phyloP scores from a whole-genome alignment of 2,329 filamentous ascomycete species.

The Paecilomyces variotii region DNA sequence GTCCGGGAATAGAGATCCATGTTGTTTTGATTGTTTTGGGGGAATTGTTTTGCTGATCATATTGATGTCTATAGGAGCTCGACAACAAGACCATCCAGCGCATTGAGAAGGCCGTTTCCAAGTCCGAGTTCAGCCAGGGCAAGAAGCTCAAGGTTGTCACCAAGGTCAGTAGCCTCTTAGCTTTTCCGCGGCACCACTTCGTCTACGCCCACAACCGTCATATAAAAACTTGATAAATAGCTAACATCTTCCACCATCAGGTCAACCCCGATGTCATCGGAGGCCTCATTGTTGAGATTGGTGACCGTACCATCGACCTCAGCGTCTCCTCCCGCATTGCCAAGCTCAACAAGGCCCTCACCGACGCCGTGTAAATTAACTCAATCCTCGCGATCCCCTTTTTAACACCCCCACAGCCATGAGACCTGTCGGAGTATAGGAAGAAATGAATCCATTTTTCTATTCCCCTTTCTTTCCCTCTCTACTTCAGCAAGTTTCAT shows the following conservation, averaged over 20 bases:
- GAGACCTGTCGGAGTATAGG: neutral
- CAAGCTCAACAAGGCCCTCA: constrained; percentile 99
- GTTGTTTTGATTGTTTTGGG: neutral
- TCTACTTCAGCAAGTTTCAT: neutral
- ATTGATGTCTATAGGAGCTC: constrained; percentile 53
- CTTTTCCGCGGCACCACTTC: neutral
- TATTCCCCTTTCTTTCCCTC: neutral
- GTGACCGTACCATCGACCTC: constrained; percentile 14
- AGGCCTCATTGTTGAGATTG: constrained; percentile 64
- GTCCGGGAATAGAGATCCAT: neutral
- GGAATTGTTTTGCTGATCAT: neutral
- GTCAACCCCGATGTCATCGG: constrained; percentile 93
- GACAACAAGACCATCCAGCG: constrained; percentile 79
- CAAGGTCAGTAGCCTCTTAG: constrained; percentile 51
- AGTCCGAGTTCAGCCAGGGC: constrained; percentile 81
- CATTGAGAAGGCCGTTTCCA: constrained; percentile 78
- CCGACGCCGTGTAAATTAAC: constrained; percentile 78
- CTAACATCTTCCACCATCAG: constrained; percentile 34
- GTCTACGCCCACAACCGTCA: neutral
- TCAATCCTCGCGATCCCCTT: neutral
- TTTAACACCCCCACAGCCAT: neutral
- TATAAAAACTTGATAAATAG: neutral
- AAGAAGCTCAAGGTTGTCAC: constrained; percentile 98
- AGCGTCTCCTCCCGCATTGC: constrained; percentile 80
- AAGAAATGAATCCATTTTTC: neutral